Evolutionary conservation across 176 grass and related monocot genomes (phyloP).

Genomic region (Musa schizocarpa): DNA sequence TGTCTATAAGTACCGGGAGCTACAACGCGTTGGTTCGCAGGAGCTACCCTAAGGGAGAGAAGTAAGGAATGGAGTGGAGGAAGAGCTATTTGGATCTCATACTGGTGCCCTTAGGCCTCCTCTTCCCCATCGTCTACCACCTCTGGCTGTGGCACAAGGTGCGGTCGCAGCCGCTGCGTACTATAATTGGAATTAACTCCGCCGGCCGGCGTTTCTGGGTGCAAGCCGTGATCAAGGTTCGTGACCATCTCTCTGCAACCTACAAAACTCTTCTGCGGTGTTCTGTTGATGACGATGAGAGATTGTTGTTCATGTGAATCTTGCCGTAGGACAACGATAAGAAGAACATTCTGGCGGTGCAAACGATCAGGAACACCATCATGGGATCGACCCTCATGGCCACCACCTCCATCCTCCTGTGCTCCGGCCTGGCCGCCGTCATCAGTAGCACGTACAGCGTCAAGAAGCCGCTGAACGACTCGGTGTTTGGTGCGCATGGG

Average conservation of each 20-base stretch:
- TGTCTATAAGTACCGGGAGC: too few species aligned
- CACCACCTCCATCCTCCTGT: constrained; percentile 60
- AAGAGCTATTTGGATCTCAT: constrained; percentile 21
- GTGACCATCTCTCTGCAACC: too few species aligned
- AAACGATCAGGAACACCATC: constrained; percentile 71
- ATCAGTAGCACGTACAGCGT: constrained; percentile 80
- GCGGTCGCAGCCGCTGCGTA: constrained; percentile 6
- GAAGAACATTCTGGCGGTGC: constrained; percentile 58
- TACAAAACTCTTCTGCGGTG: neutral
- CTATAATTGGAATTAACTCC: constrained; percentile 24
- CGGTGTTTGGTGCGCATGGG: constrained; percentile 54
- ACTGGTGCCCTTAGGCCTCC: constrained; percentile 22
- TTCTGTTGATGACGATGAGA: too few species aligned
- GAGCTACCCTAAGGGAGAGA: too few species aligned
- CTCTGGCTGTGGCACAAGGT: constrained; percentile 28
- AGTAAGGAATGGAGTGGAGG: constrained; percentile 1
- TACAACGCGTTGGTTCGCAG: too few species aligned
- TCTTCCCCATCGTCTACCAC: constrained; percentile 27
- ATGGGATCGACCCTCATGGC: constrained; percentile 68
- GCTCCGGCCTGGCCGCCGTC: constrained; percentile 59
- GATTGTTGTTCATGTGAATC: neutral
- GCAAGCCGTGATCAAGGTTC: neutral
- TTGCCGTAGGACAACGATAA: constrained; percentile 50
- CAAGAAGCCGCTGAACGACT: constrained; percentile 63
- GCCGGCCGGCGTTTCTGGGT: constrained; percentile 29